A percentile compares a stretch with the other conserved stretches of the same genome.
These are phyloP conservation scores for Porcisia hertigi DNA, from an alignment of 208 protist genomes.

Conservation along the genomic window DNA sequence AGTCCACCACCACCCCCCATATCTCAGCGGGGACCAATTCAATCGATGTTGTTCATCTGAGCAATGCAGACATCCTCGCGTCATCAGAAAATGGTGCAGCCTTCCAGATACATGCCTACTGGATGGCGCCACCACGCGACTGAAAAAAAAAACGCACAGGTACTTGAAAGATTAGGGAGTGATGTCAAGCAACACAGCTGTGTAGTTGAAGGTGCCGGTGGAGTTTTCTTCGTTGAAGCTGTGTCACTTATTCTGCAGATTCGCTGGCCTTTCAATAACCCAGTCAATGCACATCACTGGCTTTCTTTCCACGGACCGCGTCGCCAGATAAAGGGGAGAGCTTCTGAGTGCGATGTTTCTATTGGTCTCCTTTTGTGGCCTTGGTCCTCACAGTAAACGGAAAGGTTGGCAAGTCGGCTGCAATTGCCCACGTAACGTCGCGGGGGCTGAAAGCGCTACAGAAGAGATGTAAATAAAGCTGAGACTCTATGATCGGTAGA, in stretches of 20 bases:
- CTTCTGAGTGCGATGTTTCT: constrained; percentile 11
- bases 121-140: not conserved
- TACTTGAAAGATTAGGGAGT: constrained; percentile 26
- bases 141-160: constrained; percentile 20
- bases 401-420: constrained; percentile 17
- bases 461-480: constrained; percentile 19
- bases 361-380: constrained; percentile 22
- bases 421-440: constrained; percentile 14
- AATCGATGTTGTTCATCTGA: constrained; percentile 3
- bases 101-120: constrained; percentile 19
- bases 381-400: constrained; percentile 16
- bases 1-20: constrained; percentile 3
- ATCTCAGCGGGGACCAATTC: constrained; percentile 7
- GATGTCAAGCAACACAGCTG: constrained; percentile 16
- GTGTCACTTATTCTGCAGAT: constrained; percentile 14
- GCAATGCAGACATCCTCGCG: constrained; percentile 5
- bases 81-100: constrained; percentile 6
- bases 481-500: constrained; percentile 15
- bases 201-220: constrained; percentile 19
- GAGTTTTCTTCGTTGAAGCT: constrained; percentile 15
- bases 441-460: constrained; percentile 12
- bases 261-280: constrained; percentile 1
- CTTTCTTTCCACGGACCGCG: constrained; percentile 5
- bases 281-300: constrained; percentile 6
- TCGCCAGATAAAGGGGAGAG: constrained; percentile 9